Base-by-base conservation (phyloP, 169 alveolate species). In the Plasmodium malariae region DNA sequence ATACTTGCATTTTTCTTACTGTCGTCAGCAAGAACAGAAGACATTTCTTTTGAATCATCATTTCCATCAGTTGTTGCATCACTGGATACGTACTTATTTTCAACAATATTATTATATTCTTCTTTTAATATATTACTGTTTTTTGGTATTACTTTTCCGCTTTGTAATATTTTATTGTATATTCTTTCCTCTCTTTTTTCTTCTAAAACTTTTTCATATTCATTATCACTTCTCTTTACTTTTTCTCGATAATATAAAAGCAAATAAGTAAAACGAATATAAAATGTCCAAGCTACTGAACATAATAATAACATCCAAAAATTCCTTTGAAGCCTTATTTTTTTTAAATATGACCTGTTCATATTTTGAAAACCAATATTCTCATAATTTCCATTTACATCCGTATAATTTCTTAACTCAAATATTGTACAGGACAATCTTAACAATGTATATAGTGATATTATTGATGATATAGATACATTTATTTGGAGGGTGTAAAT, bases 261-360 rank as follows among this genome's bases (percentile, higher is more conserved):
- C 14, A 80, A 17, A 24, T 67, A 43, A 3, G 90, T 80, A 57
- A 80, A 80, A 21, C 90, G 78, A n/a, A 80, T 49, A 37, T 65
- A 80, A 43, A 80, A 80, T 32, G 67, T 59, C 90, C 90, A 80
- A 4, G 83, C 48, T 65, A 80, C 67, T 17, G 90, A 65, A 17
- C 85, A 80, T 26, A 80, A 71, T 21, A 80, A 21, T 51, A 80
- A 43, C 24, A 80, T 80, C 90, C 90, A 80, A 36, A 80, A 80
- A 32, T 80, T 80, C 32, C 90, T 63, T 59, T 80, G 90, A 5
- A 80, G 62, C 67, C 90, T 34, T 43, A 80, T 65, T 69, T 80
- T 80, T 67, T 80, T 80, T 43, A 80, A 57, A 45, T 80, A 80
- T 17, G 83, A 57, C 7, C 63, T 65, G 43, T 68, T 37, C 14